Percentiles rank a stretch among this genome's conserved stretches.
These are phyloP conservation scores for Elymus sibiricus DNA, from an alignment of 176 grass and related monocot species.

Conservation along the genomic window DNA sequence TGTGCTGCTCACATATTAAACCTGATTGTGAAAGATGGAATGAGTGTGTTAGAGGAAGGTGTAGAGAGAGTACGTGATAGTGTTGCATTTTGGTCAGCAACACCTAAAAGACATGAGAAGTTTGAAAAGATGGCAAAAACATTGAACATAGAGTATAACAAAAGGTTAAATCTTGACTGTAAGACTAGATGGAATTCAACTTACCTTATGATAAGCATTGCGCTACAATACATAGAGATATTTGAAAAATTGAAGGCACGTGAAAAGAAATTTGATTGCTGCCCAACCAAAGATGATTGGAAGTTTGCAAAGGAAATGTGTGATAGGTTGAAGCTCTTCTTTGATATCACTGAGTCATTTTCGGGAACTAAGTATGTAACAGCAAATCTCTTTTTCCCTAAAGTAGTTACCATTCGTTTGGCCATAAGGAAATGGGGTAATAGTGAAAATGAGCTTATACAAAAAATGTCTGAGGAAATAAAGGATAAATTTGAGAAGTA, in stretches of 20 bases:
- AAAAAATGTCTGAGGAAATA: neutral
- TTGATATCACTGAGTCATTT: neutral
- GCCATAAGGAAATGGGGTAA: neutral
- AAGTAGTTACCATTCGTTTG: slow-evolving; percentile 14
- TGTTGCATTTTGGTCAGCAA: slow-evolving; percentile 28
- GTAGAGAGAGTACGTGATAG: slow-evolving; percentile 13
- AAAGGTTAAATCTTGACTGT: slow-evolving; percentile 6
- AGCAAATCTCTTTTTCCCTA: slow-evolving; percentile 5
- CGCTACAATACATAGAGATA: neutral
- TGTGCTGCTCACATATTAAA: slow-evolving; percentile 13
- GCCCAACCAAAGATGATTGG: neutral
- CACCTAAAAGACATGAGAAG: neutral
- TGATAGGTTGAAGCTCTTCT: slow-evolving; percentile 1
- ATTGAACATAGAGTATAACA: neutral
- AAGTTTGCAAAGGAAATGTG: neutral
- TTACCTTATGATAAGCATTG: neutral
- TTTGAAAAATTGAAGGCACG: neutral
- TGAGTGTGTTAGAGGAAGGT: neutral
- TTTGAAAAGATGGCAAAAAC: neutral
- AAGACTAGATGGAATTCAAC: slow-evolving; percentile 18
- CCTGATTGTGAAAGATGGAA: neutral
- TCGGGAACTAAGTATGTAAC: slow-evolving; percentile 6
- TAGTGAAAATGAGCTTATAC: neutral
- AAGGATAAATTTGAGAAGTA: neutral
- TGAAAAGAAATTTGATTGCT: neutral